A percentile compares a stretch with the other conserved stretches of the same genome.
Evolutionary conservation across 495 filamentous ascomycete species (phyloP).

Genomic region (Evernia prunastri): DNA sequence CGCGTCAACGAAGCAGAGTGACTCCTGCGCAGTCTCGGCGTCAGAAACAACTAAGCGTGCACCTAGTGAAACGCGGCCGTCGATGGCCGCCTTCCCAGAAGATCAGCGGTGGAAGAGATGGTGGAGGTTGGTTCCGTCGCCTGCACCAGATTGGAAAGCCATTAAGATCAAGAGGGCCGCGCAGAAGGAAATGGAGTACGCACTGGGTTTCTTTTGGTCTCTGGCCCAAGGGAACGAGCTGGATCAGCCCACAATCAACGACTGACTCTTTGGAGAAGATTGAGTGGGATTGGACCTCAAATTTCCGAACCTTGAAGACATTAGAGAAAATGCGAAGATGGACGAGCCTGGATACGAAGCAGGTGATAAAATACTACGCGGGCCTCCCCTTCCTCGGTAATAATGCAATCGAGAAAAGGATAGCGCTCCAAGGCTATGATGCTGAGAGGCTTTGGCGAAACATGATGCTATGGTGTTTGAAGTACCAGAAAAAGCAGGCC

Average conservation of each 20-base stretch:
- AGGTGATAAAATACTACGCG: background rate
- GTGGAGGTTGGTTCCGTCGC: background rate
- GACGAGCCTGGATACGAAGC: background rate
- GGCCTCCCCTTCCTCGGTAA: background rate
- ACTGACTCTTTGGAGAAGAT: background rate
- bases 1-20: background rate
- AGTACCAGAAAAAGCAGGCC: slow-evolving; percentile 37
- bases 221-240: background rate
- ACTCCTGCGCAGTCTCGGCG: background rate
- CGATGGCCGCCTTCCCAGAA: background rate
- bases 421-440: background rate
- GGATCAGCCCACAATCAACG: background rate
- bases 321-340: background rate
- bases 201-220: background rate
- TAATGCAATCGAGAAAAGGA: background rate
- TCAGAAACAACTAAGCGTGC: background rate
- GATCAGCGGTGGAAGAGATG: background rate
- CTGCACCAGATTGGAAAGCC: background rate
- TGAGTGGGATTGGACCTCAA: background rate
- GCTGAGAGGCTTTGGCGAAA: slow-evolving; percentile 39
- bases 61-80: background rate
- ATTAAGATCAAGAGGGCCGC: background rate
- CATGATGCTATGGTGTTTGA: slow-evolving; percentile 47
- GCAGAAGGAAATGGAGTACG: background rate
- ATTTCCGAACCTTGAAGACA: background rate